Evolutionary conservation across 257 asterid species (phyloP).

Genomic region (Solanum appendiculatum): DNA sequence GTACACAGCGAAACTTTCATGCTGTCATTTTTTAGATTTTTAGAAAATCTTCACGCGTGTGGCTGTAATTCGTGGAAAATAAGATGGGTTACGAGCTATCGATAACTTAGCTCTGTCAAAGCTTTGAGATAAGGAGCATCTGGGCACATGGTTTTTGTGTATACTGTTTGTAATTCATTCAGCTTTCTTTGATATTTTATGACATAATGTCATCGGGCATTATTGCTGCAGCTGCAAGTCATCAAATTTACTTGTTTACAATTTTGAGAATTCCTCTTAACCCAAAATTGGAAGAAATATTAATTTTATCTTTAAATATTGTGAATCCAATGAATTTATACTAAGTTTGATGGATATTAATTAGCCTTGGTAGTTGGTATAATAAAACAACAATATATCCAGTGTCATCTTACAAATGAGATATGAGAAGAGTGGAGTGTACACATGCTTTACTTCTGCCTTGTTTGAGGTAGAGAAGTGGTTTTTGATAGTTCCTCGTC

Average conservation of each 20-base stretch:
- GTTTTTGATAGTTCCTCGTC: no score
- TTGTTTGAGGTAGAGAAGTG: background rate
- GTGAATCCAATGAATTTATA: background rate
- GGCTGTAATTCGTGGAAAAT: conserved; percentile 18
- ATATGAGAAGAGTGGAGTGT: background rate
- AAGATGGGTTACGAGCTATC: conserved; percentile 6
- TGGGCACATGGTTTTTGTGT: background rate
- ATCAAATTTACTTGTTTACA: background rate
- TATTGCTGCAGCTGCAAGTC: background rate
- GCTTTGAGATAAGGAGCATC: conserved; percentile 3
- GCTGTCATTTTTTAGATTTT: background rate
- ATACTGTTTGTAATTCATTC: background rate
- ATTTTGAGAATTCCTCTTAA: background rate
- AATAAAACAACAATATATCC: background rate
- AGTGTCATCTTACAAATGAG: background rate
- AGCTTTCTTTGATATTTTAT: background rate
- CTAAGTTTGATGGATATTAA: background rate
- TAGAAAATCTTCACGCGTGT: conserved; percentile 10
- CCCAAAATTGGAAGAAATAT: background rate
- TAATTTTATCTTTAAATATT: background rate
- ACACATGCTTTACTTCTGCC: background rate
- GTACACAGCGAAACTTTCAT: background rate
- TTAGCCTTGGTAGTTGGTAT: background rate
- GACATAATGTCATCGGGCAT: background rate
- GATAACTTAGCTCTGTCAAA: conserved; percentile 1